Percentiles rank a stretch among this genome's conserved stretches.
Conservation (phyloP, 1,284 basidiomycete species). For the Melampsora americana region DNA sequence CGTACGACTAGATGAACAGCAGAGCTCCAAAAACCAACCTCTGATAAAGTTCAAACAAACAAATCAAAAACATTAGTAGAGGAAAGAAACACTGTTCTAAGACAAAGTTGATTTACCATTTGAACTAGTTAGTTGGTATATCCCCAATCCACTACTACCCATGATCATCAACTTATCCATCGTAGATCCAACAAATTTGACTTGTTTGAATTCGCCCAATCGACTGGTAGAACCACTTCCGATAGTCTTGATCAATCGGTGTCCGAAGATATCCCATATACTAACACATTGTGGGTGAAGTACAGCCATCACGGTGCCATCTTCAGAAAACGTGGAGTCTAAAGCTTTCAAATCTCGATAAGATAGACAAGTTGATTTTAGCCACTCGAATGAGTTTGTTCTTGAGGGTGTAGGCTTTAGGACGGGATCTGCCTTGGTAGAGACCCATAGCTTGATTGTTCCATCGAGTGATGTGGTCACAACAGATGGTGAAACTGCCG, state of each 20-base stretch:
- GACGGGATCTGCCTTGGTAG: constrained; percentile 51
- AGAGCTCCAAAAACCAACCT: not conserved
- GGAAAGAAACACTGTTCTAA: too few species aligned
- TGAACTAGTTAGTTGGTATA: not conserved
- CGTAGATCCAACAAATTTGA: not conserved
- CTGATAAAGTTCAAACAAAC: not conserved
- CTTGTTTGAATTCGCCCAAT: not conserved
- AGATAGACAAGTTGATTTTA: constrained; percentile 22
- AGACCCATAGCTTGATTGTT: constrained; percentile 59
- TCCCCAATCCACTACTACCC: not conserved
- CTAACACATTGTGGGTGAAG: constrained; percentile 1
- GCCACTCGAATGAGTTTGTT: constrained; percentile 14
- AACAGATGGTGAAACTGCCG: constrained; percentile 46
- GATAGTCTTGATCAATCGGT: constrained; percentile 2
- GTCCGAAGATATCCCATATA: not conserved
- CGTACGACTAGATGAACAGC: not conserved
- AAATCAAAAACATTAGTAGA: not conserved
- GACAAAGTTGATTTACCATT: not conserved
- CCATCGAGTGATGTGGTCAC: constrained; percentile 57
- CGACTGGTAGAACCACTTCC: not conserved
- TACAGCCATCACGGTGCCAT: constrained; percentile 4
- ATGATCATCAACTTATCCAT: constrained; percentile 8
- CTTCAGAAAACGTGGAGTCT: constrained; percentile 1
- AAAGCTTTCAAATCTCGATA: constrained; percentile 7
- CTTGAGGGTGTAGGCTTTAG: constrained; percentile 5